phyloP scores from a whole-genome alignment of 805 yeast genomes.

The Kodamaea sagamina region DNA sequence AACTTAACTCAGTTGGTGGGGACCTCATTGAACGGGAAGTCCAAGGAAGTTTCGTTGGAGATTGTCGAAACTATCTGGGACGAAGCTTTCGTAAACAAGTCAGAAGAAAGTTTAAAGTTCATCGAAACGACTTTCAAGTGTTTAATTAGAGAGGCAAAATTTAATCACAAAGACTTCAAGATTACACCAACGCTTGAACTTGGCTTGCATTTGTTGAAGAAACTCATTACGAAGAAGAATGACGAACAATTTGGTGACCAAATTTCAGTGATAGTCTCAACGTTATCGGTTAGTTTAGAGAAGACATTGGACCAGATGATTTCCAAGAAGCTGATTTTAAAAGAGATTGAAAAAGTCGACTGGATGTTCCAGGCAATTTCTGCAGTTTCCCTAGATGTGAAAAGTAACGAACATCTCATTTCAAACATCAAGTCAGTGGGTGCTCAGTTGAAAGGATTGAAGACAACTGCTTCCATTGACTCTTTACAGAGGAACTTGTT shows the following conservation, averaged over 20 bases:
- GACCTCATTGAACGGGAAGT: background rate
- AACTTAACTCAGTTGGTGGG: background rate
- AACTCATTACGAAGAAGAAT: slow-evolving; percentile 1
- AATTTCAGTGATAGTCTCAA: background rate
- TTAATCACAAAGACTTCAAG: background rate
- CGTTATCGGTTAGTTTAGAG: slow-evolving; percentile 4
- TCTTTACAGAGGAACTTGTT: slow-evolving; percentile 3
- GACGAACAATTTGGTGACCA: background rate
- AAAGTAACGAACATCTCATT: background rate
- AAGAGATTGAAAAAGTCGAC: background rate
- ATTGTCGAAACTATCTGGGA: slow-evolving; percentile 8
- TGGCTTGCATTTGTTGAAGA: slow-evolving; percentile 8
- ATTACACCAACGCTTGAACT: slow-evolving; percentile 9
- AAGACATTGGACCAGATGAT: slow-evolving; percentile 3
- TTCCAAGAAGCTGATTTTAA: slow-evolving; percentile 4
- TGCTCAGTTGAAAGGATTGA: background rate
- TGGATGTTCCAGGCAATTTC: slow-evolving; percentile 9
- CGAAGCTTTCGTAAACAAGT: background rate
- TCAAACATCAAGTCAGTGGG: slow-evolving; percentile 4
- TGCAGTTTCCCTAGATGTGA: slow-evolving; percentile 1
- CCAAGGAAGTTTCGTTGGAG: slow-evolving; percentile 8
- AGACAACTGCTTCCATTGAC: background rate
- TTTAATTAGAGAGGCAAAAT: slow-evolving; percentile 1
- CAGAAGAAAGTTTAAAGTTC: slow-evolving; percentile 3
- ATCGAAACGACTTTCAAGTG: background rate